Evolutionary conservation across 257 asterid genomes (phyloP), one percentile per base, ranked within the genome.

Genomic region (Petunia axillaris): DNA sequence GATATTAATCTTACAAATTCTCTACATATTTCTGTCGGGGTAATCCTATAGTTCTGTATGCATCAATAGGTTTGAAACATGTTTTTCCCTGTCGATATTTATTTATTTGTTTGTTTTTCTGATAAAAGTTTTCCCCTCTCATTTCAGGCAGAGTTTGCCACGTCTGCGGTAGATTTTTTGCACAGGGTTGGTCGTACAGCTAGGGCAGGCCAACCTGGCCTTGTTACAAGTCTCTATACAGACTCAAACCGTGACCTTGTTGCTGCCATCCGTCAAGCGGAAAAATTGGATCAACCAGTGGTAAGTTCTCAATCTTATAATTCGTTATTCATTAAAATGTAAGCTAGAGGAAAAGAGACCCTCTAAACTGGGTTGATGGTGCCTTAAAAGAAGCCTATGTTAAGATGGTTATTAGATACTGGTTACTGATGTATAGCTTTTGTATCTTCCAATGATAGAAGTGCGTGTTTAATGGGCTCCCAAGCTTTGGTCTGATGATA

Each of bases 111-210:
- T 36, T 73, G 36, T 35, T 73, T 25, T 73, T 40, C 4, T 73
- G 43, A 35, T 73, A 11, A 50, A 13, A 9, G 48, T 36, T n/a
- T 6, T 36, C 50, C 1, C 50, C 55, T 15, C 57, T 75, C 53
- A 1, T 76, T 82, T 9, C 82, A 95, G 99, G 99, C 99, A 39
- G 99, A 95, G 82, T 95, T 95, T 82, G 98, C 98, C 36, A 83
- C 89, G 38, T 94, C 96, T 68, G 98, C 98, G 44, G 97, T 96
- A 77, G 98, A 94, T 85, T 94, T 96, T 85, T 85, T 96, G 91
- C 99, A 94, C 88, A 89, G 99, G 87, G 98, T 96, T 74, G 99
- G 98, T 25, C 90, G 98, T 50, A 96, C 98, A 76, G 99, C 98
- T 54, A 92, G 99, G 88, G 98, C 99, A 8, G 98, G 98, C 66